Base-by-base conservation (phyloP, 148 eudicot genomes). In the Oxyria digyna region DNA sequence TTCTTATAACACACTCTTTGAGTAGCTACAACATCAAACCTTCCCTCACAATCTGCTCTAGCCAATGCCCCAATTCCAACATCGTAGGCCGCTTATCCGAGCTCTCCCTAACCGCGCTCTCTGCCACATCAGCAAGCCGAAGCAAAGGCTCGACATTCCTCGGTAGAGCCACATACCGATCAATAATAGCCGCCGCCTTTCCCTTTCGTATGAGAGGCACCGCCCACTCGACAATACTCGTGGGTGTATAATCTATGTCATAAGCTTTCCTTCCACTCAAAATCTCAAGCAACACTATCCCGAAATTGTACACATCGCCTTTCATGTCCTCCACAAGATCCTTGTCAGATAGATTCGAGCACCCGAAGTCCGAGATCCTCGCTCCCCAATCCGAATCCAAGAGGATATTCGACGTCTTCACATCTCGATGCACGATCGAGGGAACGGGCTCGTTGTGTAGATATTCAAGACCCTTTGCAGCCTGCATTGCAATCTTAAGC, bases 381-480 rank as follows among this genome's bases (percentile, higher is more conserved):
- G 98, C 98, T 35, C 82, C 84, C 87, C 85, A 90, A 59, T 94
- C 98, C 2, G 86, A 79, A 74, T 94, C 98, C 73, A 94, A 67
- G 0, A 90, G 86, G 32, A 94, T 85, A 49, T 90, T 94, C 0
- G 91, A 94, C 67, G 96, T 83, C 77, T 88, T 90, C 0, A 94
- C 83, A 71, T 88, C 91, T 0, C 87, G 90, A 63, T 94, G 98
- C 15, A 81, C 85, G 21, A 94, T 86, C 0, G 98, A 87, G 68
- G 94, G 98, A 20, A 66, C 66, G 45, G 79, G 82, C 26, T 86
- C 91, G 67, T 73, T 79, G 75, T 90, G 97, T 49, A 94, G 88
- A 76, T 90, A 94, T 77, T 94, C 92, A 2, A 94, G 87, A 14
- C 97, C 98, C 68, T 87, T 94, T 40, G 97, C 85, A 67, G 98